Evolutionary conservation across 257 asterid genomes (phyloP), one percentile per base, ranked within the genome.

Genomic region (Ocimum tenuiflorum): DNA sequence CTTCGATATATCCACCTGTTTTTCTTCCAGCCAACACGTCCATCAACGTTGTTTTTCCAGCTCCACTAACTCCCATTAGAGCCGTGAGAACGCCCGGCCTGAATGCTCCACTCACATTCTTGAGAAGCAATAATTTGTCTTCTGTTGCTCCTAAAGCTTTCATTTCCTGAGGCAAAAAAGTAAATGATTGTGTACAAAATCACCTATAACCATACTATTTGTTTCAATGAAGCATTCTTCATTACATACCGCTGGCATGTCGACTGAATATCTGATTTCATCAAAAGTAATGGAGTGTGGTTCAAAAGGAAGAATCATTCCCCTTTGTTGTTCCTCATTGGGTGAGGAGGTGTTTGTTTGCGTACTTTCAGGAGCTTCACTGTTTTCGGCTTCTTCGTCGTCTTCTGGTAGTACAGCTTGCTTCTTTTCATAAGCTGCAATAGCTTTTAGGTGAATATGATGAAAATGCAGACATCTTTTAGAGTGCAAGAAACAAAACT

Each of bases 11-110:
- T 61, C 87, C 90, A 12, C 85, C 82, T 0, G 82, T 84, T 79
- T 84, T 84, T 71, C 87, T 71, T 39, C 87, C 79, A 2, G 85
- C 82, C 58, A 81, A 70, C 2, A 84, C 87, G 17, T 81, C 90
- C 87, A 84, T 79, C 58, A 84, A 35, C 6, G 90, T 81, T 13
- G 87, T 84, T 69, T 84, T 84, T 39, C 87, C 90, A 14, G 85
- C 87, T 27, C 87, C 90, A 48, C 87, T 84, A 39, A 81, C 80
- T 11, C 90, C 87, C 83, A 84, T 79, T 50, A 81, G 58, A 67
- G 87, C 87, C 41, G 87, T 79, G 35, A 81, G 82, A 81, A 79
- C 80, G 29, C 83, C 88, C 8, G 83, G 83, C 69, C 82, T 73
- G 63, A 82, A 75, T 31, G 85, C 79, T 53, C 85, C 88, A 63